Base-by-base conservation (phyloP, 2,329 filamentous ascomycete species). In the Cladophialophora carrionii region DNA sequence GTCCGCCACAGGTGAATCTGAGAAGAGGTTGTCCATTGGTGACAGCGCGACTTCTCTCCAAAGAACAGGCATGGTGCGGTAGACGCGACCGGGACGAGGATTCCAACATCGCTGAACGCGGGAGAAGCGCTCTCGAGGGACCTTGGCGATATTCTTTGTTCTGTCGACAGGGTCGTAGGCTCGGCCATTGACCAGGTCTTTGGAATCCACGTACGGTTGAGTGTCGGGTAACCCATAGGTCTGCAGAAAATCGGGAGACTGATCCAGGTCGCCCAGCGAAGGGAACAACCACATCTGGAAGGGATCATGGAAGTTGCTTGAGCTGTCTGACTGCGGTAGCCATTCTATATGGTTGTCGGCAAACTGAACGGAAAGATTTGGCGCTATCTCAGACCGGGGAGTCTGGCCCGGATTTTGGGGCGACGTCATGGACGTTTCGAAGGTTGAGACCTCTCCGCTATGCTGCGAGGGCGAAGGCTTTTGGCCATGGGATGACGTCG, bases 101-200 rank as follows among this genome's bases (percentile, higher is more conserved):
- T 78, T 69, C 79, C 79, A 81, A 66, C 75, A 79, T 31, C 76
- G 73, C 63, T 80, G 77, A 1, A 81, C 77, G 58, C 74, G 77
- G 34, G 74, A 71, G 62, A 80, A 81, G 5, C 79, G 72, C 62
- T 81, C 79, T 62, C 72, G 78, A 4, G 78, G 78, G 12, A 78
- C 78, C 48, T 68, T 70, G 34, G 57, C 63, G 57, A 70, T 70
- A 53, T 63, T 70, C 49, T 65, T 70, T n/a, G 53, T 68, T 32
- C 65, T 43, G 34, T 70, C 63, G 20, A 41, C 53, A 17, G 58
- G 22, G 14, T 67, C 60, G 41, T 57, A 62, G 9, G 32, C 22
- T 41, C 46, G 61, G 17, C 62, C 61, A 48, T 63, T 62, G 14
- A 48, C 34, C 41, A 64, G n/a, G 22, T 65, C 65, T 43, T 68